Evolutionary conservation across 83 land plant species (phyloP).

Genomic region (Diphasiastrum complanatum): DNA sequence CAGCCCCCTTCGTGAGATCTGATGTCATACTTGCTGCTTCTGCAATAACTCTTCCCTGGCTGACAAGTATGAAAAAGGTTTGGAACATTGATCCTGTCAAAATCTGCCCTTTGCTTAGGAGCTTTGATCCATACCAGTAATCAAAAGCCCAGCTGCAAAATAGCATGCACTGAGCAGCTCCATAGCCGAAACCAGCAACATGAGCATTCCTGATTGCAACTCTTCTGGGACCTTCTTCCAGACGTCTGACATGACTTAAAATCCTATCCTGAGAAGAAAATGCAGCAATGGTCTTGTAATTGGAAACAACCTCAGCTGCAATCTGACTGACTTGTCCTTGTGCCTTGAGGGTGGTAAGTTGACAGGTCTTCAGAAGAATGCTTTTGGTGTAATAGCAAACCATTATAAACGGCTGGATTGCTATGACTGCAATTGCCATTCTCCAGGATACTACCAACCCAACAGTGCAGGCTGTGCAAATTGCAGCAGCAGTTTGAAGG

Average conservation of each 20-base stretch:
- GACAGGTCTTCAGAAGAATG: conserved; percentile 68
- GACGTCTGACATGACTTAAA: conserved; percentile 46
- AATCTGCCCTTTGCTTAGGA: conserved; percentile 51
- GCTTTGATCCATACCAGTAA: conserved; percentile 69
- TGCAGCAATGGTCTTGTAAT: conserved; percentile 68
- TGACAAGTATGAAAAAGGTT: conserved; percentile 64
- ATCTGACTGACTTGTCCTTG: conserved; percentile 75
- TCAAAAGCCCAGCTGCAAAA: conserved; percentile 61
- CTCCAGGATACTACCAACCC: conserved; percentile 76
- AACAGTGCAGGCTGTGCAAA: conserved; percentile 62
- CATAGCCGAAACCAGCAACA: conserved; percentile 54
- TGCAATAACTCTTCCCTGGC: conserved; percentile 66
- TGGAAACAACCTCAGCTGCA: conserved; percentile 79
- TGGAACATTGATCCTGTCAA: conserved; percentile 50
- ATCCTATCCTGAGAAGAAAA: conserved; percentile 72
- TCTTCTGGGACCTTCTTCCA: conserved; percentile 43
- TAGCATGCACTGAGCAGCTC: conserved; percentile 59
- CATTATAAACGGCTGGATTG: not conserved
- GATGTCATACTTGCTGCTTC: conserved; percentile 77
- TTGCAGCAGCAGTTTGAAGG: conserved; percentile 66
- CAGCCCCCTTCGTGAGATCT: conserved; percentile 60
- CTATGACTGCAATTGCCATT: conserved; percentile 37
- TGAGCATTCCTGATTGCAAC: conserved; percentile 60
- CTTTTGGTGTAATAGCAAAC: conserved; percentile 48
- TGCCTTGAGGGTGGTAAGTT: conserved; percentile 72